Evolutionary conservation across 768 basidiomycete genomes (phyloP).

Genomic region (Rhizopogon roseolus): DNA sequence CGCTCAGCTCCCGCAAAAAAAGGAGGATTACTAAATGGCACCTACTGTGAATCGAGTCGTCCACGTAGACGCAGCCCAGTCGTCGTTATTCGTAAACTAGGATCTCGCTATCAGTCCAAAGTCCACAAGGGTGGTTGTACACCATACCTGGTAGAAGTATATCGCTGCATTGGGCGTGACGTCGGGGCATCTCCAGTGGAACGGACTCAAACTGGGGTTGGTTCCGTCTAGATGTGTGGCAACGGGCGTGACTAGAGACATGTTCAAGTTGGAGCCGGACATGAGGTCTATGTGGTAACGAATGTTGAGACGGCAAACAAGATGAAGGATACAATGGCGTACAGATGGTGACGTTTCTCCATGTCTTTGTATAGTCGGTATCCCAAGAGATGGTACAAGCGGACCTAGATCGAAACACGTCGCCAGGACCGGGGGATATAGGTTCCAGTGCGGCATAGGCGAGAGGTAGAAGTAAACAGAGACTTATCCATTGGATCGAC

Average conservation of each 20-base stretch:
- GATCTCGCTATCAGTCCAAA: not conserved
- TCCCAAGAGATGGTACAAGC: conserved; percentile 31
- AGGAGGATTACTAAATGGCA: not conserved
- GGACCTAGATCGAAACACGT: conserved; percentile 28
- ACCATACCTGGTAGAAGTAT: conserved; percentile 35
- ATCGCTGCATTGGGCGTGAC: conserved; percentile 33
- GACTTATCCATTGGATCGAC: conserved; percentile 1
- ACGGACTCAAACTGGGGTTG: conserved; percentile 23
- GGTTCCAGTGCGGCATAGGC: conserved; percentile 23
- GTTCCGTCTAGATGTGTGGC: conserved; percentile 28
- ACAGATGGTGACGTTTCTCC: conserved; percentile 36
- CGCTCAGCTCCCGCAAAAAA: not conserved
- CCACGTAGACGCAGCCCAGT: conserved; percentile 22
- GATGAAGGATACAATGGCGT: conserved; percentile 2
- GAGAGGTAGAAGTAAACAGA: conserved; percentile 4
- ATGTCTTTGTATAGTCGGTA: conserved; percentile 23
- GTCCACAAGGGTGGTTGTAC: not conserved
- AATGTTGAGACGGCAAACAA: not conserved
- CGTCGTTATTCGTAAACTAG: conserved; percentile 27
- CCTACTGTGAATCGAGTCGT: conserved; percentile 36
- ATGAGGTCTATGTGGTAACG: conserved; percentile 25
- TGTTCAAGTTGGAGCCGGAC: conserved; percentile 34
- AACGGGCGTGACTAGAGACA: conserved; percentile 28
- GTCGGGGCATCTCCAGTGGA: conserved; percentile 31
- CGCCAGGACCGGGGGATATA: conserved; percentile 34